Percentiles rank a stretch among this genome's conserved stretches.
These are phyloP conservation scores for Penicillium griseofulvum DNA, from an alignment of 2,329 filamentous ascomycete species.

Conservation along the genomic window DNA sequence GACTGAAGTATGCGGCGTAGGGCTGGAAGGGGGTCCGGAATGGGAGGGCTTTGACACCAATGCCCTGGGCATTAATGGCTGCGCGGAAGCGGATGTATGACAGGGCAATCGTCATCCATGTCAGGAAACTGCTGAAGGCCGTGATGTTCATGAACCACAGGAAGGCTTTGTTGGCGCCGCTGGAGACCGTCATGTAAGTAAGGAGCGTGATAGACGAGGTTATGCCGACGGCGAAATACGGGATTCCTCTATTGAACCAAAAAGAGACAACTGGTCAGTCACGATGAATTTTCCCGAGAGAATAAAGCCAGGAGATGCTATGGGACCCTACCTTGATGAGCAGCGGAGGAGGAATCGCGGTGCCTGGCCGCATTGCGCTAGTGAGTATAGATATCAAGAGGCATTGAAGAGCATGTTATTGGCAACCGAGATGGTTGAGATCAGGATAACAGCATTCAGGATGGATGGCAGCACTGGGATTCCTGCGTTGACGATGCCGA, in stretches of 20 bases:
- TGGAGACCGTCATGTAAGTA: slow-evolving; percentile 63
- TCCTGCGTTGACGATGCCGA: slow-evolving; percentile 50
- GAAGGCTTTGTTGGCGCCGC: slow-evolving; percentile 58
- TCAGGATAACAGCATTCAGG: slow-evolving; percentile 72
- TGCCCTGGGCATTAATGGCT: slow-evolving; percentile 41
- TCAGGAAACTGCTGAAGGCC: slow-evolving; percentile 63
- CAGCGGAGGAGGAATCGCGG: slow-evolving; percentile 44
- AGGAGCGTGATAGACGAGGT: slow-evolving; percentile 60
- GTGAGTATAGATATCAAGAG: slow-evolving; percentile 61
- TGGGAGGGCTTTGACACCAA: slow-evolving; percentile 46
- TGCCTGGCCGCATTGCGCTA: slow-evolving; percentile 60
- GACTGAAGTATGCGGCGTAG: slow-evolving; percentile 47
- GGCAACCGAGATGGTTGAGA: slow-evolving; percentile 70
- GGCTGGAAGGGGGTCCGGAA: slow-evolving; percentile 51
- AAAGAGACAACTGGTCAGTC: no score
- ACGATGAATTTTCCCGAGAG: no score
- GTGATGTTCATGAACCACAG: slow-evolving; percentile 68
- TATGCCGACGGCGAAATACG: neutral
- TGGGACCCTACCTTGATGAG: neutral
- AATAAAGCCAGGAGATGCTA: neutral
- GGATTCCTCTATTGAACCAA: no score
- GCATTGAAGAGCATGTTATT: slow-evolving; percentile 71
- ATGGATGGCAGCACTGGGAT: slow-evolving; percentile 61
- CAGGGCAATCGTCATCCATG: slow-evolving; percentile 62
- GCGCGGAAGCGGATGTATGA: slow-evolving; percentile 58